Percentiles rank a stretch among this genome's conserved stretches.
Conservation (phyloP, 306 rosid species). For the Hippophae gyantsensis region DNA sequence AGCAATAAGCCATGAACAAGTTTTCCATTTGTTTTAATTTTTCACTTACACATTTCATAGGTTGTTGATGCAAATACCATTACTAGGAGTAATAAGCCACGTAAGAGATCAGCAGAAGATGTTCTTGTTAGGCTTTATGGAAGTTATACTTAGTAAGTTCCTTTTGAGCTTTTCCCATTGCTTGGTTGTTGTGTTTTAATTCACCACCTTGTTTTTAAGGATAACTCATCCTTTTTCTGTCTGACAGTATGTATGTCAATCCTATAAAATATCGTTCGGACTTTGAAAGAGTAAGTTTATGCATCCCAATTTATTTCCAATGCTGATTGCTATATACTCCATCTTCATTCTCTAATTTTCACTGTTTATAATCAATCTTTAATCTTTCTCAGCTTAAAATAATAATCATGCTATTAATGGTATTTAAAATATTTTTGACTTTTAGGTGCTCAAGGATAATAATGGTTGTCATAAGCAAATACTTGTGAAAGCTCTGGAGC, state of each 20-base stretch:
- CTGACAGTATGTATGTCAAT: conserved; percentile 49
- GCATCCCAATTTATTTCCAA: conserved; percentile 13
- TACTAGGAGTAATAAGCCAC: conserved; percentile 21
- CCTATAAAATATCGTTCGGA: conserved; percentile 41
- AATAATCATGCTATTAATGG: too few relatives aligned
- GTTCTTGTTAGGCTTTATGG: conserved; percentile 69
- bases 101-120: conserved; percentile 16
- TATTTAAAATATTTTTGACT: not conserved
- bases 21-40: not conserved
- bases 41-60: conserved; percentile 28
- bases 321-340: not conserved
- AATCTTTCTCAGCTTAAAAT: not conserved
- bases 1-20: not conserved
- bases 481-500: conserved; percentile 35
- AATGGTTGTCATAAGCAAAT: conserved; percentile 24
- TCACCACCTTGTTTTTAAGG: not conserved
- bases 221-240: conserved; percentile 11
- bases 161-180: conserved; percentile 9
- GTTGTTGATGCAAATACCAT: conserved; percentile 42
- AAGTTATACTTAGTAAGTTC: conserved; percentile 44
- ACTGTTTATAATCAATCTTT: conserved; percentile 7
- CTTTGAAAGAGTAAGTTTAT: conserved; percentile 37
- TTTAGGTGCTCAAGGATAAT: conserved; percentile 41
- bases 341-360: not conserved
- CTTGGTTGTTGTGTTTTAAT: conserved; percentile 9